phyloP scores from a whole-genome alignment of 2,329 filamentous ascomycete species.

The Aureobasidium melanogenum region DNA sequence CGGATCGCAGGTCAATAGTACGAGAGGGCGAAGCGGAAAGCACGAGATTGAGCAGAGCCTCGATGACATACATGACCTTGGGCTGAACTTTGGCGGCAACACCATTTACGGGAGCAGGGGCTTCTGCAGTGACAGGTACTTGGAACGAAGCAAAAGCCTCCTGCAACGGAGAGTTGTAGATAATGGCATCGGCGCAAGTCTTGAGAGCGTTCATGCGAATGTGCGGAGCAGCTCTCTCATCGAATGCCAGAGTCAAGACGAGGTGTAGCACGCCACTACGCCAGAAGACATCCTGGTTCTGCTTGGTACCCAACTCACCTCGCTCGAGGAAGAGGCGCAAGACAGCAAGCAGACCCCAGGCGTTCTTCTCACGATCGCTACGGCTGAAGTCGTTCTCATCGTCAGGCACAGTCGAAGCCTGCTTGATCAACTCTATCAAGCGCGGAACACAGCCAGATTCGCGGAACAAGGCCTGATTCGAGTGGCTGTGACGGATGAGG shows the following conservation, averaged over 20 bases:
- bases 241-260: conserved; percentile 76
- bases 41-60: conserved; percentile 77
- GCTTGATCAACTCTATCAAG: conserved; percentile 31
- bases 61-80: conserved; percentile 68
- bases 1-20: conserved; percentile 70
- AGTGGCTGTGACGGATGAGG: conserved; percentile 73
- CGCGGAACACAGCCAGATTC: conserved; percentile 68
- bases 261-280: conserved; percentile 71
- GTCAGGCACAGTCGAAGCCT: conserved; percentile 48
- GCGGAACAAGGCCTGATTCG: conserved; percentile 88
- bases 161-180: conserved; percentile 69
- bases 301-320: conserved; percentile 69
- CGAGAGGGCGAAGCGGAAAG: conserved; percentile 58
- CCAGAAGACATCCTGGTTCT: conserved; percentile 82
- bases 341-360: conserved; percentile 82
- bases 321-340: conserved; percentile 75
- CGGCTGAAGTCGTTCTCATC: conserved; percentile 54
- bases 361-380: conserved; percentile 80
- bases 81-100: conserved; percentile 37
- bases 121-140: conserved; percentile 42
- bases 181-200: conserved; percentile 82
- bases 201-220: conserved; percentile 81
- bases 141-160: conserved; percentile 83
- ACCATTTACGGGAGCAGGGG: conserved; percentile 39
- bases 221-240: conserved; percentile 58